These are phyloP conservation scores for Punica granatum DNA, from an alignment of 345 rosid species.

Conservation along the genomic window DNA sequence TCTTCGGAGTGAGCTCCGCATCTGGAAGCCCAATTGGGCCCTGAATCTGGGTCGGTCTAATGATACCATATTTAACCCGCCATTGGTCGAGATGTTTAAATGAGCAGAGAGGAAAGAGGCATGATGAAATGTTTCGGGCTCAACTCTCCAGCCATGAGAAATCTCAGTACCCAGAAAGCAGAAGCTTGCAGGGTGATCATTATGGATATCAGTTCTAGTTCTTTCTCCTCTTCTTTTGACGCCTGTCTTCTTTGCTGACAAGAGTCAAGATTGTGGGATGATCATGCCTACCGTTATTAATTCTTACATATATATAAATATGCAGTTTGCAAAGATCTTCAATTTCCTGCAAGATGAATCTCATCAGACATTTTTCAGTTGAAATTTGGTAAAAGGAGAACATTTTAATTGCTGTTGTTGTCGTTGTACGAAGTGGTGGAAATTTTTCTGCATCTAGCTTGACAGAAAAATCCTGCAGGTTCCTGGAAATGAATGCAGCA, in stretches of 20 bases:
- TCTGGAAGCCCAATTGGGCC: too few species aligned
- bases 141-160: not conserved
- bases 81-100: too few species aligned
- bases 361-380: not conserved
- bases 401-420: not conserved
- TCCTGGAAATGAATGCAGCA: too few species aligned
- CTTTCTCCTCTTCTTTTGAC: not conserved
- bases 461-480: not conserved
- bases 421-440: not conserved
- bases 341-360: not conserved
- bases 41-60: too few species aligned
- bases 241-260: not conserved
- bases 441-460: too few species aligned
- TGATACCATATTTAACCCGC: too few species aligned
- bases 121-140: too few species aligned
- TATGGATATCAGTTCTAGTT: not conserved
- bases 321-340: not conserved
- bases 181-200: not conserved
- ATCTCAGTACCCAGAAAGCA: not conserved
- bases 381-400: not conserved
- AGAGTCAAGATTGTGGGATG: too few species aligned
- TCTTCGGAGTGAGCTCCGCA: too few species aligned
- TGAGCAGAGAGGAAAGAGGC: too few species aligned
- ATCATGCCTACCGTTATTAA: not conserved
- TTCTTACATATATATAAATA: too few species aligned